Percentiles rank a stretch among this genome's conserved stretches.
Conservation (phyloP, 192 early-diverging fungal species). For the Dissophora ornata region DNA sequence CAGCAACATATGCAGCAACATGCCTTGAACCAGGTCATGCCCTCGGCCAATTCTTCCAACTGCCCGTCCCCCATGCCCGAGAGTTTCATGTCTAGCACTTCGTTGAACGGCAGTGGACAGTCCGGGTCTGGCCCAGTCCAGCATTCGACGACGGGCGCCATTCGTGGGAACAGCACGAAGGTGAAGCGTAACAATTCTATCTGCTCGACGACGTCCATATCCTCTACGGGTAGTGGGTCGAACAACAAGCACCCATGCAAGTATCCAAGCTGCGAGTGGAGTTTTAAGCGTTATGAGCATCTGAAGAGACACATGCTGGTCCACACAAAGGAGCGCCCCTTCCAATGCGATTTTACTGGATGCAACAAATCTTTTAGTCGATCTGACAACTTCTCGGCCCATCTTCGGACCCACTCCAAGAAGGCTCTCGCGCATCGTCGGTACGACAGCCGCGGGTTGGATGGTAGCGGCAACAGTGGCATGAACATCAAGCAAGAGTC, state of each 20-base stretch:
- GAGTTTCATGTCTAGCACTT: conserved; percentile 20
- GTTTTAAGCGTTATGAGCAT: conserved; percentile 85
- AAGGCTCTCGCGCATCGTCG: conserved; percentile 61
- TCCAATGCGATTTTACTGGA: conserved; percentile 72
- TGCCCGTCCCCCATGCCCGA: conserved; percentile 50
- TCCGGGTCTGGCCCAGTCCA: conserved; percentile 2
- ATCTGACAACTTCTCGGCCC: conserved; percentile 82
- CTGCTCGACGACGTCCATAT: conserved; percentile 57
- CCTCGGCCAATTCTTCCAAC: conserved; percentile 25
- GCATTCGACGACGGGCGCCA: conserved; percentile 27
- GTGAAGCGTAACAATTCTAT: conserved; percentile 58
- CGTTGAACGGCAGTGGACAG: too few species aligned
- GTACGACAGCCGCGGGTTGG: conserved; percentile 21
- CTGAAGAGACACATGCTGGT: conserved; percentile 83
- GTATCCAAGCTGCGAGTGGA: conserved; percentile 65
- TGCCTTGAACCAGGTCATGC: conserved; percentile 37
- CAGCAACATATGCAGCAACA: conserved; percentile 40
- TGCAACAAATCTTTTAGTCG: conserved; percentile 86
- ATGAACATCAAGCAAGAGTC: conserved; percentile 37
- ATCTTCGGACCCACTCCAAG: conserved; percentile 78
- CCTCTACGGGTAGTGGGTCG: conserved; percentile 47
- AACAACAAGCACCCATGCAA: conserved; percentile 62
- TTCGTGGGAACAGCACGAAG: conserved; percentile 44
- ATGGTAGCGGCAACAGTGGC: conserved; percentile 1
- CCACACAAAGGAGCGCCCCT: conserved; percentile 80